Evolutionary conservation across 306 rosid genomes (phyloP), one percentile per base, ranked within the genome.

Genomic region (Quillaja saponaria): DNA sequence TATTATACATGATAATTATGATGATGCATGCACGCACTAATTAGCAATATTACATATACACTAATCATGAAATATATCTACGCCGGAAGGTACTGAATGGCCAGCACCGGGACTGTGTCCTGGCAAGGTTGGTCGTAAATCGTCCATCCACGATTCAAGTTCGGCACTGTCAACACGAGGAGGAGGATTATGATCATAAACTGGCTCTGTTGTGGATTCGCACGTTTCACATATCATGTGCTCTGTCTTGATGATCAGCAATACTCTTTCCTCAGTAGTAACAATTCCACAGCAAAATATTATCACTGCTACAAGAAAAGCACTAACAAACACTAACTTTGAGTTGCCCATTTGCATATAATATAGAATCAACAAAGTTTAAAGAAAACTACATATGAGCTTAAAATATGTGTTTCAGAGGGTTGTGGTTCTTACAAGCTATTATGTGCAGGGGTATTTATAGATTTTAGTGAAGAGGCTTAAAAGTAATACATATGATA

Each of bases 41-140:
- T n/a, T n/a, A n/a, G n/a, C n/a, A n/a, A n/a, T n/a, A n/a, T n/a
- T n/a, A n/a, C n/a, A n/a, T n/a, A n/a, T n/a, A n/a, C n/a, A n/a
- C n/a, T n/a, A n/a, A n/a, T n/a, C n/a, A n/a, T n/a, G n/a, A n/a
- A n/a, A n/a, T n/a, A n/a, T n/a, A 42, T 55, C 67, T 1, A 13
- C n/a, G 17, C 10, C 48, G 28, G 63, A 18, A 5, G 80, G 73
- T 13, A 83, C 19, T 20, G 82, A 67, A 68, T 82, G 91, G 5
- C 97, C 97, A 10, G 85, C 96, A 6, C 97, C 97, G 8, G 96
- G 97, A 42, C 95, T 85, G 63, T 91, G 92, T 47, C 97, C 96
- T 0, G 96, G 95, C 0, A 75, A 74, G 1, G 96, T 88, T 1
- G 97, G 85, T 13, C 90, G 82, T 40, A 67, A 78, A 71, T 82